Evolutionary conservation across 768 basidiomycete species (phyloP).

Genomic region (Suillus ampliporus): DNA sequence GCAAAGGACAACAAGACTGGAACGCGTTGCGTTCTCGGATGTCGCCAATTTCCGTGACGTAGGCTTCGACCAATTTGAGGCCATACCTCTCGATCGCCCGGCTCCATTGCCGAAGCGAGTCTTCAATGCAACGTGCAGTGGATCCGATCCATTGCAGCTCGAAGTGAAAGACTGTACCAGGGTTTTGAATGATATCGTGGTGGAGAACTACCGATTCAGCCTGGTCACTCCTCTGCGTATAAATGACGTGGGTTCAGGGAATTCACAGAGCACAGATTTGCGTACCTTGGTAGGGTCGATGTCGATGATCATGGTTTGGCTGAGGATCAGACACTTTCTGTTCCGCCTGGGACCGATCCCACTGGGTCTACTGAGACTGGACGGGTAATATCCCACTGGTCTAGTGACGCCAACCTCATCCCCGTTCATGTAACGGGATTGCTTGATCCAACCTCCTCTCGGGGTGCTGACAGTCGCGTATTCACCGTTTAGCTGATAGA

Average conservation of each 20-base stretch:
- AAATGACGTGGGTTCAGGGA: conserved; percentile 3
- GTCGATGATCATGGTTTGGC: conserved; percentile 91
- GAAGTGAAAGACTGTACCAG: conserved; percentile 94
- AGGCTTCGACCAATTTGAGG: conserved; percentile 90
- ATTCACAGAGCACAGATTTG: neutral
- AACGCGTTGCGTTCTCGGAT: conserved; percentile 87
- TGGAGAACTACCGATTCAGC: conserved; percentile 90
- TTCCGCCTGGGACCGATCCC: conserved; percentile 49
- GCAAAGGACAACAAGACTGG: conserved; percentile 87
- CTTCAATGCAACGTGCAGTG: conserved; percentile 90
- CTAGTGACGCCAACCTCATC: conserved; percentile 36
- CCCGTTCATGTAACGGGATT: conserved; percentile 47
- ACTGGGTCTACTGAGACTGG: conserved; percentile 41
- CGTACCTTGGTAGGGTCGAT: conserved; percentile 76
- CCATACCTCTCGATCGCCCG: conserved; percentile 88
- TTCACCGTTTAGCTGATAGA: conserved; percentile 82
- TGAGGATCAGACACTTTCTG: conserved; percentile 73
- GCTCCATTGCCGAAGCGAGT: conserved; percentile 81
- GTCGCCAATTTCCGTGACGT: conserved; percentile 90
- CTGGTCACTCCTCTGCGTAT: conserved; percentile 76
- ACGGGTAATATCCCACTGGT: conserved; percentile 40
- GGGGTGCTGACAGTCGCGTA: conserved; percentile 75
- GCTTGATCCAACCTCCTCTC: conserved; percentile 70
- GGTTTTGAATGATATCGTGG: conserved; percentile 95
- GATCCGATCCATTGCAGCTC: conserved; percentile 98